Conservation (phyloP, 495 filamentous ascomycete genomes). For the Annulohypoxylon stygium region DNA sequence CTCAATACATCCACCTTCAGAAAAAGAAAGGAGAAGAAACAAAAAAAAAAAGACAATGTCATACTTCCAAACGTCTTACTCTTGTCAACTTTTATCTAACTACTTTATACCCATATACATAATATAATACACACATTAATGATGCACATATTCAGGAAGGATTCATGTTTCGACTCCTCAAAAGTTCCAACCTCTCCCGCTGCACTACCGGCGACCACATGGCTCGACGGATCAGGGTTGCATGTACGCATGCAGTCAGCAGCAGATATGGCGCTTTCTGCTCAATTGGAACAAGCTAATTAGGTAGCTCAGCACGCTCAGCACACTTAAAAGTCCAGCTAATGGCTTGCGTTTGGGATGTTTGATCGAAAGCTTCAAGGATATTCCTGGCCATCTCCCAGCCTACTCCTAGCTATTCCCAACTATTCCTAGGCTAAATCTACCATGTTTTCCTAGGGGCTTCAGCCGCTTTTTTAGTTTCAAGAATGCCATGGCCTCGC, state of each 20-base stretch:
- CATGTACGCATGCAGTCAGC: slow-evolving; percentile 37
- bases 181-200: slow-evolving; percentile 19
- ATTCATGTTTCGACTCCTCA: slow-evolving; percentile 3
- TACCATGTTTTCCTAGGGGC: slow-evolving; percentile 23
- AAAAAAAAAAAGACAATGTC: neutral
- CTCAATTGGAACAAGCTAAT: slow-evolving; percentile 9
- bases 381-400: neutral
- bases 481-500: slow-evolving; percentile 21
- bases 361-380: slow-evolving; percentile 2
- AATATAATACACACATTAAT: too few species aligned
- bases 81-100: neutral
- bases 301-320: slow-evolving; percentile 9
- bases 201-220: slow-evolving; percentile 34
- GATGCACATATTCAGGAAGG: neutral
- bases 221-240: slow-evolving; percentile 32
- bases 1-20: too few species aligned
- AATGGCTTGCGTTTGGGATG: neutral
- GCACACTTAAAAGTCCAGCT: slow-evolving; percentile 12
- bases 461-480: slow-evolving; percentile 21
- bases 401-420: neutral
- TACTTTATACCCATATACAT: too few species aligned
- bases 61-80: neutral
- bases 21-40: too few species aligned
- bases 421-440: slow-evolving; percentile 2
- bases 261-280: slow-evolving; percentile 25